These are phyloP conservation scores for Fraxinus americana DNA, from an alignment of 257 asterid species.

Conservation along the genomic window DNA sequence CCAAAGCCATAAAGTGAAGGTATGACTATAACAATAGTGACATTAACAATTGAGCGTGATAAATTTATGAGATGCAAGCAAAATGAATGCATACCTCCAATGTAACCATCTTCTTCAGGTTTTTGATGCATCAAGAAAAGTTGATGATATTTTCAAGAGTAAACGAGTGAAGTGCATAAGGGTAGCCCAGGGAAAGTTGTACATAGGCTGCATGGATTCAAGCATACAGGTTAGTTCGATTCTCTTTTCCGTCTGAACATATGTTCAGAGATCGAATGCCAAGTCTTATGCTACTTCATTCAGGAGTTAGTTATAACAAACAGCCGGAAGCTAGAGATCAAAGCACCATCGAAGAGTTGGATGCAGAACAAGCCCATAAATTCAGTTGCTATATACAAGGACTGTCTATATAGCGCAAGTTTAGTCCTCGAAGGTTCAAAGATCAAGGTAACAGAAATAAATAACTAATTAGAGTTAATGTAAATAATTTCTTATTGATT, in stretches of 20 bases:
- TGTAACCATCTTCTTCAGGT: conserved; percentile 36
- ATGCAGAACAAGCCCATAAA: conserved; percentile 67
- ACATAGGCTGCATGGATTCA: conserved; percentile 81
- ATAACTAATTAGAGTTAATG: background rate
- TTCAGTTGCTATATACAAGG: conserved; percentile 67
- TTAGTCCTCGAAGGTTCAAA: conserved; percentile 66
- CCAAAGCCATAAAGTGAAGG: conserved; percentile 74
- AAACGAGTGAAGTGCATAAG: conserved; percentile 65
- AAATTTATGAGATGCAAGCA: background rate
- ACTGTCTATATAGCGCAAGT: conserved; percentile 76
- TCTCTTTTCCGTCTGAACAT: conserved; percentile 6
- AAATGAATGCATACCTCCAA: background rate
- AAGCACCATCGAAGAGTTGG: conserved; percentile 79
- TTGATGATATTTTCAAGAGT: conserved; percentile 57
- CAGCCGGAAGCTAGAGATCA: conserved; percentile 72
- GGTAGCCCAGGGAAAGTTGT: conserved; percentile 68
- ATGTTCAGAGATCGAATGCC: background rate
- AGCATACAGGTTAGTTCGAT: conserved; percentile 61
- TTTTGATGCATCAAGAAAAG: conserved; percentile 66
- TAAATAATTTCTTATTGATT: background rate
- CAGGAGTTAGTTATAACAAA: conserved; percentile 64
- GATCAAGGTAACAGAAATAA: conserved; percentile 52
- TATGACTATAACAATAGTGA: conserved; percentile 18
- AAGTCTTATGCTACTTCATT: conserved; percentile 12
- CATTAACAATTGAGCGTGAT: background rate